A percentile compares a stretch with the other conserved stretches of the same genome.
Evolutionary conservation across 306 rosid species (phyloP).

Genomic region (Aeschynomene evenia): DNA sequence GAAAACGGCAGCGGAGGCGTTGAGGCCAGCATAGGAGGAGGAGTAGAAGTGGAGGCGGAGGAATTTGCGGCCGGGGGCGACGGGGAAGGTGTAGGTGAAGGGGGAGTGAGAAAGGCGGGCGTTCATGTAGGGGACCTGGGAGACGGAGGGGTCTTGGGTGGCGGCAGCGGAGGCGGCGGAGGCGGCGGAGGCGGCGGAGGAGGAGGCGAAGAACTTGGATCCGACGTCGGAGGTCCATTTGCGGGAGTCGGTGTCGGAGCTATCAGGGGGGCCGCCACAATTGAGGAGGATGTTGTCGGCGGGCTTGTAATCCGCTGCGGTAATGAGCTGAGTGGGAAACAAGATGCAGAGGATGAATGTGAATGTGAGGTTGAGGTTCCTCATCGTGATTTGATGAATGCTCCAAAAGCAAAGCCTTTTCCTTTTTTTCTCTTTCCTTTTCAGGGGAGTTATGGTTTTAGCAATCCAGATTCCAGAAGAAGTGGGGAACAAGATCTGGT

Average conservation of each 20-base stretch:
- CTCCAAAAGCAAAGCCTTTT: no score
- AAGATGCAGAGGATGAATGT: conserved; percentile 16
- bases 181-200: conserved; percentile 22
- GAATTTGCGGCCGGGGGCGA: conserved; percentile 53
- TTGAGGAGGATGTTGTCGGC: conserved; percentile 51
- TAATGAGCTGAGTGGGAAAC: conserved; percentile 13
- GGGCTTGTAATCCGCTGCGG: conserved; percentile 47
- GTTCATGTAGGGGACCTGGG: conserved; percentile 52
- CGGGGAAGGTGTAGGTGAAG: conserved; percentile 62
- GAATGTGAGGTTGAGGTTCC: conserved; percentile 5
- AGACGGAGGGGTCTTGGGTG: conserved; percentile 54
- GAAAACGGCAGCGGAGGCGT: conserved; percentile 50
- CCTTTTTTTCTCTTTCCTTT: no score
- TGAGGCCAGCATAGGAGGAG: conserved; percentile 42
- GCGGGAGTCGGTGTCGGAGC: conserved; percentile 41
- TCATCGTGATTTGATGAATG: not conserved
- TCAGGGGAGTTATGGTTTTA: no score
- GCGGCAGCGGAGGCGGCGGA: conserved; percentile 40
- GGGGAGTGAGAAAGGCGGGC: conserved; percentile 48
- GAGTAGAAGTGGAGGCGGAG: conserved; percentile 61
- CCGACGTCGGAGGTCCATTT: conserved; percentile 54
- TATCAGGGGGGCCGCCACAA: conserved; percentile 54
- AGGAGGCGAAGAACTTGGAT: conserved; percentile 38
- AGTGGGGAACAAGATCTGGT: not conserved
- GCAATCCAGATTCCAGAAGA: not conserved